Conservation (phyloP, 257 asterid genomes). For the Verbena officinalis region DNA sequence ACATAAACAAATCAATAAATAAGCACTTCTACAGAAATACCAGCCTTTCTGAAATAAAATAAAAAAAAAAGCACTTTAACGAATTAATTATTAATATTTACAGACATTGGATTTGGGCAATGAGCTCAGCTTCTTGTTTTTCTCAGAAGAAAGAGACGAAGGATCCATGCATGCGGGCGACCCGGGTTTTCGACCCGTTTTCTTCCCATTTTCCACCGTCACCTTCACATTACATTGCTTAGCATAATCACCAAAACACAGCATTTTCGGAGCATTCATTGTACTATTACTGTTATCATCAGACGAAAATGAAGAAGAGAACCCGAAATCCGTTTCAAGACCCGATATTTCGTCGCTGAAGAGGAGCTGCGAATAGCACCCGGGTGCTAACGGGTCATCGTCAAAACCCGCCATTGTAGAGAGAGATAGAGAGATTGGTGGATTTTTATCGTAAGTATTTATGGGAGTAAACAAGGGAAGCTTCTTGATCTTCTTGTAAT, state of each 20-base stretch:
- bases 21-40: neutral
- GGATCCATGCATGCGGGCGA: conserved; percentile 54
- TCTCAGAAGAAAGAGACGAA: conserved; percentile 37
- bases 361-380: conserved; percentile 69
- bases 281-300: conserved; percentile 9
- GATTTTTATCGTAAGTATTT: conserved; percentile 10
- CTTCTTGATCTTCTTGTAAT: conserved; percentile 21
- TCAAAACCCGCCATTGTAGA: conserved; percentile 42
- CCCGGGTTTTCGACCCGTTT: conserved; percentile 41
- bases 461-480: conserved; percentile 49
- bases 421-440: neutral
- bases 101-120: conserved; percentile 36
- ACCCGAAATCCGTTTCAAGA: conserved; percentile 41
- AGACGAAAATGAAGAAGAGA: conserved; percentile 34
- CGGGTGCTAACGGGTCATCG: conserved; percentile 48
- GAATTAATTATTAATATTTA: no score
- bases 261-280: conserved; percentile 49
- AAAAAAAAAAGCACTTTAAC: no score
- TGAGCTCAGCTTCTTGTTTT: conserved; percentile 6
- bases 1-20: neutral
- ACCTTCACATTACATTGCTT: conserved; percentile 1
- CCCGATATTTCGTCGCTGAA: conserved; percentile 45
- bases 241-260: conserved; percentile 62
- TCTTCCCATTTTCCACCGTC: conserved; percentile 1
- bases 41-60: no score